Conservation (phyloP, 176 grass and related monocot species). For the Chloris gayana region DNA sequence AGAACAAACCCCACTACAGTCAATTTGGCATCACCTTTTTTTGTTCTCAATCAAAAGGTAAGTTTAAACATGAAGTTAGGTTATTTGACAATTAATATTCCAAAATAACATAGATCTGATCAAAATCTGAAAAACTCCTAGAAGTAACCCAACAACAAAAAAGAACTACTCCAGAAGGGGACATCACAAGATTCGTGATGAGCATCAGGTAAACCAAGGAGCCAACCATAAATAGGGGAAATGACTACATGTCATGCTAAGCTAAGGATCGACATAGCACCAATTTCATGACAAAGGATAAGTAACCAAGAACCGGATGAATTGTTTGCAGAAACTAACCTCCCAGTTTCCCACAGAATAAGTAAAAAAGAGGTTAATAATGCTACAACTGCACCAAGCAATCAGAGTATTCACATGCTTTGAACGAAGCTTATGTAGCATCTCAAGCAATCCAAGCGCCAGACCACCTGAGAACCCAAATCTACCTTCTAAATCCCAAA, state of each 20-base stretch:
- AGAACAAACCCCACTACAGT: neutral
- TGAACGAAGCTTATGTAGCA: neutral
- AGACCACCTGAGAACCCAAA: constrained; percentile 5
- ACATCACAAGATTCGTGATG: neutral
- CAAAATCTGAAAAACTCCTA: neutral
- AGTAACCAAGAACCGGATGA: constrained; percentile 2
- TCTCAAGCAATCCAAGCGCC: constrained; percentile 1
- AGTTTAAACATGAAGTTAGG: neutral
- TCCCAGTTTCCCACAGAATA: neutral
- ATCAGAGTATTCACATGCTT: neutral
- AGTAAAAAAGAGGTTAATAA: neutral
- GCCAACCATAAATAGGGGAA: neutral
- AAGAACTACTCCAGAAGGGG: neutral
- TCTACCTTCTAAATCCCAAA: constrained; percentile 2
- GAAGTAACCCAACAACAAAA: neutral
- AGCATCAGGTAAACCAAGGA: neutral
- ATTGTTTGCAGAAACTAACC: neutral
- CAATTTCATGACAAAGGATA: neutral
- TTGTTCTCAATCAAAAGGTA: neutral
- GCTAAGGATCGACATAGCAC: neutral
- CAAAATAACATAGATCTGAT: neutral
- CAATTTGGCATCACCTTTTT: neutral
- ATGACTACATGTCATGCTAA: neutral
- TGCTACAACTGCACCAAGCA: neutral
- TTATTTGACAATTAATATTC: neutral